Evolutionary conservation across 2,329 filamentous ascomycete genomes (phyloP), one percentile per base, ranked within the genome.

Genomic region (Fusarium redolens): DNA sequence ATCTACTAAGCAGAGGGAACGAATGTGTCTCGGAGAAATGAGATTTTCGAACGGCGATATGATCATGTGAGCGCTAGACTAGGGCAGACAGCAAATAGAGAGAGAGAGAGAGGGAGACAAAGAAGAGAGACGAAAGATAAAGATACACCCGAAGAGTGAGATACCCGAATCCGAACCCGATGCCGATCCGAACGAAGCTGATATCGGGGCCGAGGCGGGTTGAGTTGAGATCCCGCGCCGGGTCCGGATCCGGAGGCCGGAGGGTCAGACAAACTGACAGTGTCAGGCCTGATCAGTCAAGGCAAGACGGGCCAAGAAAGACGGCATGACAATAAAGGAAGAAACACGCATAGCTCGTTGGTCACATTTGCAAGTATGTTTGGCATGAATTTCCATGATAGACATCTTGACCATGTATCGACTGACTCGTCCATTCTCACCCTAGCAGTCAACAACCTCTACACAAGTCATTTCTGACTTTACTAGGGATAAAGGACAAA

Each of bases 41-140:
- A 66, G n/a, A 31, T 38, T 60, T 41, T 55, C n/a, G 31, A 55
- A 61, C 65, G 45, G 40, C 40, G 62, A 68, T 33, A 7, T 55
- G 65, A 54, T 68, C 63, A 68, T 68, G 54, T 68, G 63, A 68
- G 63, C 59, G 44, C 22, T 51, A 55, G 31, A 43, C 38, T 33
- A 37, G 37, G 38, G 20, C 35, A 50, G 30, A 22, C 47, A 50
- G 20, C 18, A 37, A 38, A 17, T 20, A 38, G 6, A 38, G 37
- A 18, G 37, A 38, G 37, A 20, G n/a, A 22, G 5, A 47, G 37
- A 41, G 25, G 13, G 11, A 56, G 25, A 25, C 25, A 25, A 25
- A 25, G 25, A 41, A 37, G 52, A 40, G 61, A 65, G 40, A 40
- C 35, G 22, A 25, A 12, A 40, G 33, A 52, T 37, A 60, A n/a